Evolutionary conservation across 371 early-diverging fungal species (phyloP).

Genomic region (Saksenaea oblongispora): DNA sequence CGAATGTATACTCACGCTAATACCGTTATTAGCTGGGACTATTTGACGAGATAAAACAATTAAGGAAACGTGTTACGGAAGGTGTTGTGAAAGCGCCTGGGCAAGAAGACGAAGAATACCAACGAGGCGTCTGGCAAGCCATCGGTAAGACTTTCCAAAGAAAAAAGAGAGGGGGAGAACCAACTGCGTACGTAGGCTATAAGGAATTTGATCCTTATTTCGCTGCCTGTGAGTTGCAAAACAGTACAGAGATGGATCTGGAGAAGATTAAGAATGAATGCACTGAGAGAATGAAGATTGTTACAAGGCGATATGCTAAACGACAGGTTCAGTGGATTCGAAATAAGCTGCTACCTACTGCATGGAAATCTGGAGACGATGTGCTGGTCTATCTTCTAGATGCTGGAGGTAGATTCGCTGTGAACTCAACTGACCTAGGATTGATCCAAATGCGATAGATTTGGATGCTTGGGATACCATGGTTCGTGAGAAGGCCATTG

Average conservation of each 20-base stretch:
- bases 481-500: constrained; percentile 55
- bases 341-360: constrained; percentile 75
- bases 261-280: constrained; percentile 52
- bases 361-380: constrained; percentile 25
- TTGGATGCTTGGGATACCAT: constrained; percentile 56
- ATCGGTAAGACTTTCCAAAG: constrained; percentile 57
- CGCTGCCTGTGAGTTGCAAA: constrained; percentile 41
- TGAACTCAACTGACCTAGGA: neutral
- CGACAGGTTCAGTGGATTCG: constrained; percentile 89
- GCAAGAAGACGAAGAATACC: constrained; percentile 57
- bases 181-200: constrained; percentile 56
- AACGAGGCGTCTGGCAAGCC: constrained; percentile 81
- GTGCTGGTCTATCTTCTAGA: constrained; percentile 73
- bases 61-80: constrained; percentile 55
- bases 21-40: constrained; percentile 59
- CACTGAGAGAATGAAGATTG: constrained; percentile 82
- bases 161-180: neutral
- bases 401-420: constrained; percentile 62
- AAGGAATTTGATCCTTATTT: constrained; percentile 84
- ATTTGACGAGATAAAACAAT: constrained; percentile 78
- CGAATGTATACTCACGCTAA: neutral
- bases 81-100: constrained; percentile 46
- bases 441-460: constrained; percentile 22
- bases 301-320: constrained; percentile 88
- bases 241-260: constrained; percentile 28